A percentile compares a stretch with the other conserved stretches of the same genome.
phyloP scores from a whole-genome alignment of 2,329 filamentous ascomycete species.

The Fusarium piperis region DNA sequence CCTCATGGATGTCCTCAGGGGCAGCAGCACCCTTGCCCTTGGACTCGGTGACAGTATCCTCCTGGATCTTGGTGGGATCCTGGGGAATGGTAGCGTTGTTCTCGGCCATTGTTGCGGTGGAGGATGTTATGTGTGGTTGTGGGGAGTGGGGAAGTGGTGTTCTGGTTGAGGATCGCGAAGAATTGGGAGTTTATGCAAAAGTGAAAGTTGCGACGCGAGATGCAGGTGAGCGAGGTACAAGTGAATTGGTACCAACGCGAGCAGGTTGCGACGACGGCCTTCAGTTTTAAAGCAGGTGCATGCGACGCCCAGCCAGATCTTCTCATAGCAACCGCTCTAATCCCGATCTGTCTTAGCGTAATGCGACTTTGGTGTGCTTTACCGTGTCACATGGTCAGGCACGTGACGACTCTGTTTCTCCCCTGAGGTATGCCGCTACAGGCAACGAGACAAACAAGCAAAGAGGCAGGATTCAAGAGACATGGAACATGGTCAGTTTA shows the following conservation, averaged over 20 bases:
- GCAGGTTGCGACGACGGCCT: slow-evolving; percentile 35
- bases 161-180: slow-evolving; percentile 17
- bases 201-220: slow-evolving; percentile 38
- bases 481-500: background rate
- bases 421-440: background rate
- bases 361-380: background rate
- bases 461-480: background rate
- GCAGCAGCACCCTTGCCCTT: slow-evolving; percentile 91
- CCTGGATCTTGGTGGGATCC: slow-evolving; percentile 52
- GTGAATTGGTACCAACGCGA: slow-evolving; percentile 27
- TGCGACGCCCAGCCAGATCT: slow-evolving; percentile 35
- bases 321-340: slow-evolving; percentile 48
- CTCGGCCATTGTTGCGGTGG: slow-evolving; percentile 55
- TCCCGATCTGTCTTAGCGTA: slow-evolving; percentile 27
- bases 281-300: slow-evolving; percentile 42
- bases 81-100: slow-evolving; percentile 60
- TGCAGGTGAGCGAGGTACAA: slow-evolving; percentile 43
- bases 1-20: slow-evolving; percentile 61
- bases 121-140: background rate
- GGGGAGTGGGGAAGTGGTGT: slow-evolving; percentile 5
- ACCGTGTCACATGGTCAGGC: slow-evolving; percentile 25
- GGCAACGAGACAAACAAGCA: background rate
- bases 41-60: slow-evolving; percentile 58
- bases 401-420: slow-evolving; percentile 12
- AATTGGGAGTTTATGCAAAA: slow-evolving; percentile 29